Evolutionary conservation across 495 filamentous ascomycete genomes (phyloP).

Genomic region (Penicillium crystallinum): DNA sequence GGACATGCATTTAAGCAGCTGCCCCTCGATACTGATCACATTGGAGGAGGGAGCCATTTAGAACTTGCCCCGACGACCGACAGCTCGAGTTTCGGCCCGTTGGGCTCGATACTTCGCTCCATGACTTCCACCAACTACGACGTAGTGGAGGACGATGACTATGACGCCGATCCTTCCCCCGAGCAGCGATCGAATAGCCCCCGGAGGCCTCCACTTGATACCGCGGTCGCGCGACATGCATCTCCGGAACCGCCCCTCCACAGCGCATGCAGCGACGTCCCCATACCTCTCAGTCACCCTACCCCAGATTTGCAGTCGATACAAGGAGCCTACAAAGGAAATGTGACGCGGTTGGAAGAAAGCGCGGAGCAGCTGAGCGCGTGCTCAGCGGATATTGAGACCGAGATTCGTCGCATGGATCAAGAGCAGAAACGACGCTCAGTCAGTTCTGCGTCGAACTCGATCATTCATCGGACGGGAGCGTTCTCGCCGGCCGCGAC

Average conservation of each 20-base stretch:
- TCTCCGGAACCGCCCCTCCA: conserved; percentile 49
- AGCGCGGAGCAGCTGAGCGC: conserved; percentile 77
- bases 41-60: conserved; percentile 18
- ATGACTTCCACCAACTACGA: conserved; percentile 42
- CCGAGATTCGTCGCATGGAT: conserved; percentile 75
- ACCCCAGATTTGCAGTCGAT: conserved; percentile 69
- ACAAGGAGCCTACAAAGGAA: conserved; percentile 67
- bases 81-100: conserved; percentile 19
- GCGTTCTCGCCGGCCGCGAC: conserved; percentile 68
- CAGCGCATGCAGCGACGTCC: conserved; percentile 54
- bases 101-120: conserved; percentile 40
- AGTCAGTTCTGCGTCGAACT: conserved; percentile 49
- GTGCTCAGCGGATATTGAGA: conserved; percentile 70
- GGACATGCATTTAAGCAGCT: conserved; percentile 25
- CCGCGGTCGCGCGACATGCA: conserved; percentile 26
- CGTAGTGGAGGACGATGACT: conserved; percentile 44
- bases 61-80: conserved; percentile 23
- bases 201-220: conserved; percentile 32
- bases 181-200: conserved; percentile 22
- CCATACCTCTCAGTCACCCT: conserved; percentile 64
- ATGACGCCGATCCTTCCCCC: conserved; percentile 33
- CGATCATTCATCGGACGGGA: conserved; percentile 66
- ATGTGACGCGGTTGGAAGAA: conserved; percentile 77
- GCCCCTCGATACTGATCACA: conserved; percentile 24
- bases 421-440: conserved; percentile 63